Evolutionary conservation across 2,329 filamentous ascomycete genomes (phyloP).

Genomic region (Epicoccum nigrum): DNA sequence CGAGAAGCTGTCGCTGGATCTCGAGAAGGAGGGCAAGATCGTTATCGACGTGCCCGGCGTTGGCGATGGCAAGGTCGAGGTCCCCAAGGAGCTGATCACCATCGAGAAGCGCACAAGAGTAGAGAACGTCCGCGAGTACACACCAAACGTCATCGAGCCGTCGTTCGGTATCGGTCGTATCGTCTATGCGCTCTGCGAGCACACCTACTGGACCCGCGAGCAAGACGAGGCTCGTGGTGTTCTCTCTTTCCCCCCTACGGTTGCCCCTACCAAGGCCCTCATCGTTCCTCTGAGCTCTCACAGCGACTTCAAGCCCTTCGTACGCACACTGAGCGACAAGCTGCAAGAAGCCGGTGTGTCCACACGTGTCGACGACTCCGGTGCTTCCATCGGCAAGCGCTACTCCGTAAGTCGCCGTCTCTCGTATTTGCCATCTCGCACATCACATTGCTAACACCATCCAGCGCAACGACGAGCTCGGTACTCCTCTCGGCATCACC

Average conservation of each 20-base stretch:
- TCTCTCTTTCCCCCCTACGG: constrained; percentile 73
- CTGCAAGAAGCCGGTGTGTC: constrained; percentile 79
- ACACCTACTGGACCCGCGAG: constrained; percentile 90
- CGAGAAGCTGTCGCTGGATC: constrained; percentile 76
- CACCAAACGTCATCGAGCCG: constrained; percentile 94
- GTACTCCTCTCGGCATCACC: constrained; percentile 91
- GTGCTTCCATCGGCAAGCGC: constrained; percentile 90
- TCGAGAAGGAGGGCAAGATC: constrained; percentile 76
- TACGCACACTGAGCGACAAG: constrained; percentile 73
- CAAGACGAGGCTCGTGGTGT: constrained; percentile 83
- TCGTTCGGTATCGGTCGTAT: constrained; percentile 98
- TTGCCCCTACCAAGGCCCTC: constrained; percentile 95
- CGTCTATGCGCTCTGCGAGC: constrained; percentile 91
- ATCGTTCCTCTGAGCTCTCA: constrained; percentile 88
- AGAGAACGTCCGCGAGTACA: constrained; percentile 88
- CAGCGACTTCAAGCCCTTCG: constrained; percentile 77
- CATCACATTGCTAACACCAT: constrained; percentile 23
- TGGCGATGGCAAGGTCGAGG: constrained; percentile 74
- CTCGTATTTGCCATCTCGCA: background rate
- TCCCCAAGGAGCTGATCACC: constrained; percentile 77
- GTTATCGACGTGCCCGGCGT: constrained; percentile 73
- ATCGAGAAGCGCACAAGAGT: constrained; percentile 84
- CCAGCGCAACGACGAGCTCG: constrained; percentile 87
- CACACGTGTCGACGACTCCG: constrained; percentile 87
- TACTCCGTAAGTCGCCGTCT: constrained; percentile 56